Evolutionary conservation across 164 flowering plant species (phyloP).

Genomic region (Nymphaea colorata): DNA sequence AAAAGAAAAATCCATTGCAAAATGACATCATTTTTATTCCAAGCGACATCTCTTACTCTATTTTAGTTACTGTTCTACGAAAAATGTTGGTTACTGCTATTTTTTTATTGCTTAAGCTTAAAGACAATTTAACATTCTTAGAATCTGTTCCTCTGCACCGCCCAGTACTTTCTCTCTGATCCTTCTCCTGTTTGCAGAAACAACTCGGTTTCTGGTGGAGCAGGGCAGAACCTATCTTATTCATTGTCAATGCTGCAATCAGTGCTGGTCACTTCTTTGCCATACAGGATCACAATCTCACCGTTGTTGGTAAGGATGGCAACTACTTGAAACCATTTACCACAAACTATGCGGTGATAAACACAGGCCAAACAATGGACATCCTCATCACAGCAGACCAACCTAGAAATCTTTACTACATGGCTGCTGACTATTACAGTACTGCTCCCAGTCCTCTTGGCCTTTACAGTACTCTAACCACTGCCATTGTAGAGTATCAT

Average conservation of each 20-base stretch:
- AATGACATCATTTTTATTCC: too few species aligned
- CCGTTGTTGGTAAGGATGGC: slow-evolving; percentile 11
- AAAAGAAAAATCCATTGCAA: too few species aligned
- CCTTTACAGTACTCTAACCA: slow-evolving; percentile 16
- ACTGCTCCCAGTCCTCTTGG: neutral
- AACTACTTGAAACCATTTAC: slow-evolving; percentile 14
- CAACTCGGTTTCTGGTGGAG: slow-evolving; percentile 1
- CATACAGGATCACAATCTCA: slow-evolving; percentile 8
- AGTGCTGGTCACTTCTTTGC: slow-evolving; percentile 12
- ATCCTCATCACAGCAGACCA: slow-evolving; percentile 12
- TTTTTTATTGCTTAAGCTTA: too few species aligned
- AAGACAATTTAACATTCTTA: too few species aligned
- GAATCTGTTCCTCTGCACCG: too few species aligned
- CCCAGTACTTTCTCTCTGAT: too few species aligned
- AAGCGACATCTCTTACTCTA: too few species aligned
- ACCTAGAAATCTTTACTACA: slow-evolving; percentile 13
- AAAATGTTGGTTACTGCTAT: too few species aligned
- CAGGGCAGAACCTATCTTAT: slow-evolving; percentile 12
- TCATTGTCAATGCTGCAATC: slow-evolving; percentile 9
- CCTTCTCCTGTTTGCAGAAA: slow-evolving; percentile 2
- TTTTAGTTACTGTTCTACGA: too few species aligned
- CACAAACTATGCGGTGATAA: slow-evolving; percentile 11
- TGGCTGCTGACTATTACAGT: slow-evolving; percentile 17
- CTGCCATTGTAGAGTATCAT: slow-evolving; percentile 14
- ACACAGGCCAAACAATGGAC: slow-evolving; percentile 21